Evolutionary conservation across 306 rosid genomes (phyloP).

Genomic region (Lithocarpus polystachyus): DNA sequence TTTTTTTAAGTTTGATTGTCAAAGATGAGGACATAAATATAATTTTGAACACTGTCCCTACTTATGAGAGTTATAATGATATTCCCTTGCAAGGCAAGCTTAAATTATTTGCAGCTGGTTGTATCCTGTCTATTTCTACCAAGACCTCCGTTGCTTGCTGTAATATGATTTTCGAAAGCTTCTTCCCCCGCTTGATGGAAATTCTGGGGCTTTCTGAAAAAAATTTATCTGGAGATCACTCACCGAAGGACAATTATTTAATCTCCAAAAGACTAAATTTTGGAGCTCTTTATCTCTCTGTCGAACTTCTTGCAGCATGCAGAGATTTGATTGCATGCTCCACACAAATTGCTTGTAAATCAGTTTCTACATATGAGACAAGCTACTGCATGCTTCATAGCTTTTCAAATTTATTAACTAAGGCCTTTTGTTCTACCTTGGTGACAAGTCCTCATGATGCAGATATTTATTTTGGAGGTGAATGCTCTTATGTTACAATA

Average conservation of each 20-base stretch:
- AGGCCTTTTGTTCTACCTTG: conserved; percentile 61
- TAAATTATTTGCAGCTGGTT: conserved; percentile 67
- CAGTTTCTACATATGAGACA: conserved; percentile 34
- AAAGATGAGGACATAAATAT: conserved; percentile 65
- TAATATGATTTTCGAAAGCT: conserved; percentile 52
- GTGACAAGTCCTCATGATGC: conserved; percentile 37
- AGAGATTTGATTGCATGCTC: conserved; percentile 48
- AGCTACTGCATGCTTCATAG: conserved; percentile 52
- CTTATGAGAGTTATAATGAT: conserved; percentile 40
- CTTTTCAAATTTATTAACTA: conserved; percentile 41
- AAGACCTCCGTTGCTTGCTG: conserved; percentile 67
- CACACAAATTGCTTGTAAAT: conserved; percentile 28
- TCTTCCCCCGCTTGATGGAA: conserved; percentile 55
- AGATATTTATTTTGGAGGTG: conserved; percentile 72
- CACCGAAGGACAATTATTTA: conserved; percentile 23
- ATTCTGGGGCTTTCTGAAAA: conserved; percentile 39
- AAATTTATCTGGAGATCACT: conserved; percentile 27
- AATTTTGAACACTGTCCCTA: conserved; percentile 48
- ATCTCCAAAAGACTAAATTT: conserved; percentile 36
- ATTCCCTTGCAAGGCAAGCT: conserved; percentile 61
- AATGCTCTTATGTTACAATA: conserved; percentile 23
- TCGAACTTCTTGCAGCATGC: conserved; percentile 68
- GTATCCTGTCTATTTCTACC: conserved; percentile 53
- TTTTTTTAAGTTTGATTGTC: conserved; percentile 53
- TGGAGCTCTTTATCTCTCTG: conserved; percentile 82